phyloP scores from a whole-genome alignment of 2,329 filamentous ascomycete genomes.

The Nemania serpens region DNA sequence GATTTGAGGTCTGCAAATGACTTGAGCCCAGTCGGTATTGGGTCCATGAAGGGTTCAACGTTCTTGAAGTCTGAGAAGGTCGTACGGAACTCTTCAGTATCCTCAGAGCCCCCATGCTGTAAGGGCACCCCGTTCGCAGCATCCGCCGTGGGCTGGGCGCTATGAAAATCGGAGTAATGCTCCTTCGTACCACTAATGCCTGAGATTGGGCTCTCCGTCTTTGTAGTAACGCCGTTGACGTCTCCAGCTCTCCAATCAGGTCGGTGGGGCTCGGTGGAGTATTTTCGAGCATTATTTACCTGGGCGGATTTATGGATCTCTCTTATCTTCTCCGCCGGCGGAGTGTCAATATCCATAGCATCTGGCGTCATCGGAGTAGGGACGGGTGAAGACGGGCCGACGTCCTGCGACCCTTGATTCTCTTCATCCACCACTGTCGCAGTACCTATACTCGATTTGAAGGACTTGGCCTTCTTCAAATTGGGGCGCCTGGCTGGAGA shows the following conservation, averaged over 20 bases:
- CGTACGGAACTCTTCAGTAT: constrained; percentile 59
- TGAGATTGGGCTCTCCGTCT: constrained; percentile 26
- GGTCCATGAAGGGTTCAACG: constrained; percentile 57
- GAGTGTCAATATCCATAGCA: constrained; percentile 68
- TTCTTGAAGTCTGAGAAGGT: constrained; percentile 61
- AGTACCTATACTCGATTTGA: constrained; percentile 54
- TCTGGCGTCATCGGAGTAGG: constrained; percentile 43
- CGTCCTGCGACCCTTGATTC: constrained; percentile 45
- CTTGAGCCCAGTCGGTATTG: constrained; percentile 51
- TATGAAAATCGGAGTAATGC: constrained; percentile 28
- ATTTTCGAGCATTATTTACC: constrained; percentile 52
- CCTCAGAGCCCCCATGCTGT: constrained; percentile 57
- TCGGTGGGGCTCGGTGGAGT: constrained; percentile 62
- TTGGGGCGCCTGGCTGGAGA: constrained; percentile 55
- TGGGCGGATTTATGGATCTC: constrained; percentile 34
- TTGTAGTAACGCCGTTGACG: constrained; percentile 39
- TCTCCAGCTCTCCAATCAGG: constrained; percentile 64
- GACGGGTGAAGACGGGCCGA: constrained; percentile 23
- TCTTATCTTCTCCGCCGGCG: constrained; percentile 45
- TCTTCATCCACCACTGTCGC: constrained; percentile 53
- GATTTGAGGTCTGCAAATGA: constrained; percentile 62
- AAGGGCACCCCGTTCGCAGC: constrained; percentile 33
- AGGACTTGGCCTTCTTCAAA: constrained; percentile 64
- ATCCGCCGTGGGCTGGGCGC: constrained; percentile 13
- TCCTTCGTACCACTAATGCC: constrained; percentile 35